Conservation (phyloP, 345 rosid species). For the Eucalyptus rudis region DNA sequence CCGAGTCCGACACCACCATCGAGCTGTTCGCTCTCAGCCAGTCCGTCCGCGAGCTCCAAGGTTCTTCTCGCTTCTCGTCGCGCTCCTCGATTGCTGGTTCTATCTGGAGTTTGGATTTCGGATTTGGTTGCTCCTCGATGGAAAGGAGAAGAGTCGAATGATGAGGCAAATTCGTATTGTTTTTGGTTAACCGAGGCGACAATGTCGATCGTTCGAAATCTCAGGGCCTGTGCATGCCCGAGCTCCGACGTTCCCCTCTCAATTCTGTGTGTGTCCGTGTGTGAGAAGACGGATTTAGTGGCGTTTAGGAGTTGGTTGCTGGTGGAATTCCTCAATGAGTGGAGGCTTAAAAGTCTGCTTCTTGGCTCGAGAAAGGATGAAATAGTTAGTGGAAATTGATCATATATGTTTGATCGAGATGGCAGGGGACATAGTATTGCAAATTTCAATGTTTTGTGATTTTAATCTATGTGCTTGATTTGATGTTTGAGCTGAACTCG, state of each 20-base stretch:
- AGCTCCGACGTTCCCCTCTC: not conserved
- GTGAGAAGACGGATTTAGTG: not conserved
- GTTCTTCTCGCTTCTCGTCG: conserved; percentile 11
- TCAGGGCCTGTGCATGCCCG: not conserved
- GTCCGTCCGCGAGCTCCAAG: conserved; percentile 67
- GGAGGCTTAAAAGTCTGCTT: not conserved
- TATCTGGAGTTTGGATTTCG: not conserved
- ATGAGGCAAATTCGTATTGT: not conserved
- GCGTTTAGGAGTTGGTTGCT: not conserved
- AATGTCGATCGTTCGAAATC: not conserved
- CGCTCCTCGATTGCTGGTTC: not conserved
- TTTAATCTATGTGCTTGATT: not conserved
- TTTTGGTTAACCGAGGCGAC: not conserved
- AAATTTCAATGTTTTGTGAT: not conserved
- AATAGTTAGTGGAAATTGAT: not conserved
- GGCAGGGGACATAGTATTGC: not conserved
- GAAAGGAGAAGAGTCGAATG: not conserved
- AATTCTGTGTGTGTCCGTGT: not conserved
- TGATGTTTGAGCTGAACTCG: not conserved
- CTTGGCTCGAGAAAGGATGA: not conserved
- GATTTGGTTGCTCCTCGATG: not conserved
- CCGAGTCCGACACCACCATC: conserved; percentile 63
- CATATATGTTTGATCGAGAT: not conserved
- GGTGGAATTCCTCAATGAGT: not conserved
- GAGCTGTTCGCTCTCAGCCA: conserved; percentile 65